phyloP scores from a whole-genome alignment of 495 filamentous ascomycete species.

The Cetradonia linearis region DNA sequence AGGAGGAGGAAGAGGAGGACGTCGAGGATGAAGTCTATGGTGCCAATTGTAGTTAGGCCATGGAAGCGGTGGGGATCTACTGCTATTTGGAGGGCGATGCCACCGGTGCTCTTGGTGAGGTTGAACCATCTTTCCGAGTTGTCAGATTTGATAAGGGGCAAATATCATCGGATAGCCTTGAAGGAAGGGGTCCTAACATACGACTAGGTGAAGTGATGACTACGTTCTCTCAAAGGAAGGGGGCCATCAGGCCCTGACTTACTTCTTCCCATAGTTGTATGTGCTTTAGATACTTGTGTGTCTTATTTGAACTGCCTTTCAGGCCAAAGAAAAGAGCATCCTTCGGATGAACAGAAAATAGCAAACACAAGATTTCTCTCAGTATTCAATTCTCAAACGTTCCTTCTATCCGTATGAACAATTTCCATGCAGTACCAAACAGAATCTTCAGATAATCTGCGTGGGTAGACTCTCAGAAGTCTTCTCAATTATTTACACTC shows the following conservation, averaged over 20 bases:
- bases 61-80: constrained; percentile 48
- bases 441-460: no score
- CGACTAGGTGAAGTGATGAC: constrained; percentile 63
- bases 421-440: no score
- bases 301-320: background rate
- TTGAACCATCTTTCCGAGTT: constrained; percentile 44
- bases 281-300: background rate
- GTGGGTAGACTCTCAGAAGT: background rate
- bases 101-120: constrained; percentile 56
- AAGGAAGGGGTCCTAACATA: background rate
- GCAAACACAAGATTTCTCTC: background rate
- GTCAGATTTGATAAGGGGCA: background rate
- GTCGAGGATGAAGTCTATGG: constrained; percentile 52
- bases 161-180: background rate
- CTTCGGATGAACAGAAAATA: background rate
- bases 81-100: constrained; percentile 50
- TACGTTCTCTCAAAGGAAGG: constrained; percentile 33
- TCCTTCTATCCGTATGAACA: background rate
- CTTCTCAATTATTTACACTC: background rate
- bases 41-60: constrained; percentile 49
- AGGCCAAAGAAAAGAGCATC: background rate
- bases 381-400: background rate
- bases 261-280: background rate
- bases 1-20: constrained; percentile 48
- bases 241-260: background rate